Base-by-base conservation (phyloP, 331 rosid genomes). In the Rosa hybrid region DNA sequence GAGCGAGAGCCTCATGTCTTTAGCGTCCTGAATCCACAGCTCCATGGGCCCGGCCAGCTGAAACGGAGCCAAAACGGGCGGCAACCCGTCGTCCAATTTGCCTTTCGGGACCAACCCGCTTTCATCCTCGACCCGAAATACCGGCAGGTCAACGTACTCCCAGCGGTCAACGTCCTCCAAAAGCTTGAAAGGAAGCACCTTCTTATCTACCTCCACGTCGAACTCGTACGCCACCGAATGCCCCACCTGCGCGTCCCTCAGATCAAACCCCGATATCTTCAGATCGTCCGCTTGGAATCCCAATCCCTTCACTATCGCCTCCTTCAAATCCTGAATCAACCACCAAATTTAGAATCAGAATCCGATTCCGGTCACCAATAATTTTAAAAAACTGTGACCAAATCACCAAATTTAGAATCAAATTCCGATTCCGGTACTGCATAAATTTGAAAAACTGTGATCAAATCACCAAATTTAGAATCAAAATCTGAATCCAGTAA, bases 41-140 rank as follows among this genome's bases (percentile, higher is more conserved):
- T 95, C 99, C 96, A 95, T 91, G 8, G 99, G 99, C 53, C 99
- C 97, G 17, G 96, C 98, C 20, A 95, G 86, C 86, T 90, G 94
- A 78, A 95, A 95, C 18, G 99, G 99, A 65, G 97, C 90, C 88
- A 95, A 84, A 84, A 93, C 91, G 1, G 97, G 99, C 20, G 99
- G 98, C 71, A 88, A 85, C 57, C 75, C 82, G 7, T 69, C 30
- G 1, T 48, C 88, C 14, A 77, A 42, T 34, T 50, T 79, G 45
- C 81, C 81, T 71, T 82, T 90, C 85, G 64, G 82, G 17, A 89
- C 91, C 86, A 91, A 69, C n/a, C 83, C 90, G 17, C 63, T 86
- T 25, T 83, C 83, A 2, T 81, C 83, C 83, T 91, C 87, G n/a
- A 88, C 79, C 77, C 88, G 86, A 86, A 95, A 95, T 41, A 95